phyloP scores from a whole-genome alignment of 2,329 filamentous ascomycete species.

The Diplodia corticola region DNA sequence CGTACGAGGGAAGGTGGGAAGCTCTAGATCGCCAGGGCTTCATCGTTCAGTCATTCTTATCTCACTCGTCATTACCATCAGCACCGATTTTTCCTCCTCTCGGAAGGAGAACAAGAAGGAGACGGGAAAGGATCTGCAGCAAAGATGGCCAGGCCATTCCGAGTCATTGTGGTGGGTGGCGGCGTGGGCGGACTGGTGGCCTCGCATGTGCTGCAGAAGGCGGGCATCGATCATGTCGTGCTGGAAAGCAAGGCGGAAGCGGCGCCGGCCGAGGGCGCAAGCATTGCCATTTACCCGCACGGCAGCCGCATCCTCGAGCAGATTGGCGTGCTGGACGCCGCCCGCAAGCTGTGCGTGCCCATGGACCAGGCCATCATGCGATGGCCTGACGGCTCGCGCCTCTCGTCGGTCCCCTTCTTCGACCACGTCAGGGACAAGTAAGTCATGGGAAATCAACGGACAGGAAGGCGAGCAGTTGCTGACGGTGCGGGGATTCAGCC shows the following conservation, averaged over 20 bases:
- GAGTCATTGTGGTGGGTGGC: constrained; percentile 16
- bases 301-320: constrained; percentile 30
- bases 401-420: no score
- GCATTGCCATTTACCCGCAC: constrained; percentile 28
- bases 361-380: no score
- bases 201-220: constrained; percentile 25
- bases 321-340: constrained; percentile 24
- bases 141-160: not conserved
- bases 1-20: no score
- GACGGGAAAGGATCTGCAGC: no score
- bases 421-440: no score
- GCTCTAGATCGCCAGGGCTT: no score
- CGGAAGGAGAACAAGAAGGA: no score
- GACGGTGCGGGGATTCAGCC: constrained; percentile 23
- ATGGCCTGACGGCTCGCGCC: no score
- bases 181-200: constrained; percentile 24
- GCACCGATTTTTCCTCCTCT: no score
- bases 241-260: constrained; percentile 28
- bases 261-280: constrained; percentile 28
- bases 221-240: constrained; percentile 28
- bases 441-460: no score
- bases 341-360: not conserved
- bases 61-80: no score
- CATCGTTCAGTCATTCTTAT: no score
- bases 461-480: not conserved